These are phyloP conservation scores for Umbelopsis ramanniana DNA, from an alignment of 192 early-diverging fungal species.

Conservation along the genomic window DNA sequence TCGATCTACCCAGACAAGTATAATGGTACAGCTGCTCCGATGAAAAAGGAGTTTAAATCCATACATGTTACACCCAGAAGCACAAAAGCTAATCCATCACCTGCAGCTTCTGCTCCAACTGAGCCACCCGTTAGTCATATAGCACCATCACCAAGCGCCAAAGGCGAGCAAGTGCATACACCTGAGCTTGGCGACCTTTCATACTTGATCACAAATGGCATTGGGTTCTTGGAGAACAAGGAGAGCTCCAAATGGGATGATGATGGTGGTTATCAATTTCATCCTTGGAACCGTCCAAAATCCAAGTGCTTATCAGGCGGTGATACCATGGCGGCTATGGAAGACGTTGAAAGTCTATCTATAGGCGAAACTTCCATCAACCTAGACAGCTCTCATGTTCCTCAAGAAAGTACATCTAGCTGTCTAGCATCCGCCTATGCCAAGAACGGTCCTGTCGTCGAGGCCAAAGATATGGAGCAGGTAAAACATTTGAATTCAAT, in stretches of 20 bases:
- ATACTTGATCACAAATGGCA: constrained; percentile 37
- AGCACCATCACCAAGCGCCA: neutral
- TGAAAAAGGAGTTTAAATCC: too few species aligned
- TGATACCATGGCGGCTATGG: neutral
- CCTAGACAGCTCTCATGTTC: neutral
- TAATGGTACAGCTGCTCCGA: too few species aligned
- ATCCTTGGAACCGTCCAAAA: constrained; percentile 32
- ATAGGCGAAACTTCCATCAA: neutral
- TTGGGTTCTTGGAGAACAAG: constrained; percentile 28
- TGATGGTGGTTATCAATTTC: constrained; percentile 35
- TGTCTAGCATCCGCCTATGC: neutral
- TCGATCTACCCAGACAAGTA: too few species aligned
- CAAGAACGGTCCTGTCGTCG: neutral
- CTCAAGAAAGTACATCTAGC: neutral
- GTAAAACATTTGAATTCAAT: neutral
- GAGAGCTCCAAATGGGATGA: constrained; percentile 41
- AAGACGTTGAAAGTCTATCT: constrained; percentile 4
- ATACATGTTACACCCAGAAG: too few species aligned
- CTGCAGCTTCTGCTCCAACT: too few species aligned
- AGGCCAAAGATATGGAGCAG: constrained; percentile 4
- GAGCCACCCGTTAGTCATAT: neutral
- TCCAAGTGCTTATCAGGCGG: neutral
- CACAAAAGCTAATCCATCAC: too few species aligned
- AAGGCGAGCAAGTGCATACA: neutral
- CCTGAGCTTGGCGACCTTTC: constrained; percentile 27